Evolutionary conservation across 495 filamentous ascomycete genomes (phyloP).

Genomic region (Hyaloscypha finlandica): DNA sequence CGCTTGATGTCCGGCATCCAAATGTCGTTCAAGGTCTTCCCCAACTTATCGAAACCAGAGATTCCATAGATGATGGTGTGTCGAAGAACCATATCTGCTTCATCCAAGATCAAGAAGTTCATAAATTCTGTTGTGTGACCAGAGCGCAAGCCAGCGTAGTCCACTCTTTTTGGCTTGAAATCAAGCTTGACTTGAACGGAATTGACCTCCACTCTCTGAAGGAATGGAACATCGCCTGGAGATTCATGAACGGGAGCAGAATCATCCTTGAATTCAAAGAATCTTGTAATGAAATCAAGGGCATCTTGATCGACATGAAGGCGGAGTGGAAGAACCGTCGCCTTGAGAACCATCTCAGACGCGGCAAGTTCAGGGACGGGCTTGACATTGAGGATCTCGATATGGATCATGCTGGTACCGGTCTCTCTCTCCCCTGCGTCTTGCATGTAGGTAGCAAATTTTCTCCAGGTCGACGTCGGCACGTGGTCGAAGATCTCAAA

Average conservation of each 20-base stretch:
- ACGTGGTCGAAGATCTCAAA: slow-evolving; percentile 93
- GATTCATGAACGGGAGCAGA: slow-evolving; percentile 49
- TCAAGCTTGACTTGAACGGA: slow-evolving; percentile 82
- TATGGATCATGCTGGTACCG: slow-evolving; percentile 82
- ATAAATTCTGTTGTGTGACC: slow-evolving; percentile 99
- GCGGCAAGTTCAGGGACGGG: slow-evolving; percentile 82
- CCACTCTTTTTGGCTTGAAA: slow-evolving; percentile 96
- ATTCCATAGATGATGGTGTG: slow-evolving; percentile 93
- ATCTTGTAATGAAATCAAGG: slow-evolving; percentile 93
- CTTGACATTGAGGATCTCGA: slow-evolving; percentile 84
- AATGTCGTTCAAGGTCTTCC: slow-evolving; percentile 86
- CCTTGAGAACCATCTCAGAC: slow-evolving; percentile 87
- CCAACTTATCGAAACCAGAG: slow-evolving; percentile 84
- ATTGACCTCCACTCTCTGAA: slow-evolving; percentile 88
- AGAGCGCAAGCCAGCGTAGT: slow-evolving; percentile 92
- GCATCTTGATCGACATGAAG: slow-evolving; percentile 98
- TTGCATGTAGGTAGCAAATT: slow-evolving; percentile 91
- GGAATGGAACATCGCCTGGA: slow-evolving; percentile 76
- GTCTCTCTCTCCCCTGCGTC: slow-evolving; percentile 84
- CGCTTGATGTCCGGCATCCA: slow-evolving; percentile 95
- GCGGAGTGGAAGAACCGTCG: slow-evolving; percentile 80
- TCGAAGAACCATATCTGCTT: slow-evolving; percentile 80
- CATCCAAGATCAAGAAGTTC: slow-evolving; percentile 95
- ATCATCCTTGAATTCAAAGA: slow-evolving; percentile 97
- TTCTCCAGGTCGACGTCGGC: slow-evolving; percentile 96